Evolutionary conservation across 139 green algal species (phyloP), one percentile per base, ranked within the genome.

Genomic region (Chlorella sp.): DNA sequence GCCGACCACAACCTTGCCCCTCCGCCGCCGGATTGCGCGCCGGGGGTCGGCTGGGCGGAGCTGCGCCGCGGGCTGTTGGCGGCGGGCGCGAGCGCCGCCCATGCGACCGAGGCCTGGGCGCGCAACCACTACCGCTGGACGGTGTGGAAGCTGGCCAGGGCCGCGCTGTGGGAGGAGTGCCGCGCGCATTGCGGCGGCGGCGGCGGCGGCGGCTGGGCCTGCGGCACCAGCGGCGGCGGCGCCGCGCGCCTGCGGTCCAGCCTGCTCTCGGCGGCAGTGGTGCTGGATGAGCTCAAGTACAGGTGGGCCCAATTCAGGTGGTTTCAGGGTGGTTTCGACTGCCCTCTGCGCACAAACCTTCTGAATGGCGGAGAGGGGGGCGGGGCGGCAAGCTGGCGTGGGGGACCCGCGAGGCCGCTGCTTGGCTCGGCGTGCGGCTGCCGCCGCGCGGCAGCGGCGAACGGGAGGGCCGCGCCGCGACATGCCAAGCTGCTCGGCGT

Each of bases 71-170:
- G 48, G 42, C 82, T 93, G 68, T 70, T 86, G 31, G 73, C 55
- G 6, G 77, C 68, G 27, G 87, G 87, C 11, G 84, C 87, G n/a
- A 81, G 85, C 51, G 36, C 63, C 0, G 27, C 42, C 0, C 64
- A 82, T 12, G 86, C 79, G 15, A 83, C 76, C 0, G 46, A 67
- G 1, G 86, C 76, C 5, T 94, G 90, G 90, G 81, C 87, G 15
- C 29, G 29, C 29, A 94, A 94, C 73, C 83, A 90, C 58, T 91
- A 76, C 68, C 82, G 77, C 7, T 92, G 86, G 90, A 73, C 90
- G 45, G 79, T 94, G n/a, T 94, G 90, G 88, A 94, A 94, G 82
- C 83, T 93, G 55, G 86, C 89, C 38, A 56, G 71, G 2, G 85
- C 88, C 55, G 85, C 91, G 65, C 46, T 68, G 60, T 50, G 48